Percentiles rank a stretch among this genome's conserved stretches.
Evolutionary conservation across 352 stramenopile species (phyloP).

Genomic region (Globisporangium nagaii): DNA sequence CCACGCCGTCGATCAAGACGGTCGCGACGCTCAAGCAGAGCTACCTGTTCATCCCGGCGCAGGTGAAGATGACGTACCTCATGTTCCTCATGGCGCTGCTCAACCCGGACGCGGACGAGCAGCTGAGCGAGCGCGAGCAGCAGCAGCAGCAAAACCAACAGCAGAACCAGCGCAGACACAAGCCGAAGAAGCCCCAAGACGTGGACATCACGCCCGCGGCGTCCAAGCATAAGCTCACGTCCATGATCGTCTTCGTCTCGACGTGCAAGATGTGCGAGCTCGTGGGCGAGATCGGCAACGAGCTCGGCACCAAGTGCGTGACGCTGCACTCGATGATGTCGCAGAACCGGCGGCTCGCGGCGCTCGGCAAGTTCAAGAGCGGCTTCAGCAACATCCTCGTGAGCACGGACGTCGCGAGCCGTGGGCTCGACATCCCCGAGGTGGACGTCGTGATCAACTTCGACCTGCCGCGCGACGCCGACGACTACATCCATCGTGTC

Average conservation of each 20-base stretch:
- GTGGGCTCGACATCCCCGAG: conserved; percentile 96
- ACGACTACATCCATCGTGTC: conserved; percentile 98
- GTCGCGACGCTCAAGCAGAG: conserved; percentile 92
- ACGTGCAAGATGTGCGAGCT: conserved; percentile 95
- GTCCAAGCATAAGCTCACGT: conserved; percentile 38
- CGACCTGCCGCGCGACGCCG: conserved; percentile 92
- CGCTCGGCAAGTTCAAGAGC: conserved; percentile 97
- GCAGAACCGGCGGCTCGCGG: conserved; percentile 91
- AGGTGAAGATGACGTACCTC: conserved; percentile 96
- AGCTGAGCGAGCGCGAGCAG: conserved; percentile 36
- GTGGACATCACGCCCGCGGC: conserved; percentile 9
- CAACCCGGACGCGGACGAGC: conserved; percentile 53
- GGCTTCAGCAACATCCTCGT: conserved; percentile 91
- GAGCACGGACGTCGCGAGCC: conserved; percentile 95
- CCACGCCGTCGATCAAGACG: conserved; percentile 80
- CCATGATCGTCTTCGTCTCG: conserved; percentile 97
- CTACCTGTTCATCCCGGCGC: conserved; percentile 97
- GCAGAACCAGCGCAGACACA: conserved; percentile 23
- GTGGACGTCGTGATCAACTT: conserved; percentile 98
- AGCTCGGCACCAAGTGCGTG: conserved; percentile 92
- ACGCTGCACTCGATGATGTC: conserved; percentile 95
- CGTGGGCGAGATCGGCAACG: conserved; percentile 90
- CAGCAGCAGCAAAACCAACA: conserved; percentile 11
- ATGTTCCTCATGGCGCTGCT: conserved; percentile 81
- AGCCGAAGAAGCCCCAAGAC: conserved; percentile 17